phyloP scores from a whole-genome alignment of 1,139 yeast species.

The Insectozyma bohioensis region DNA sequence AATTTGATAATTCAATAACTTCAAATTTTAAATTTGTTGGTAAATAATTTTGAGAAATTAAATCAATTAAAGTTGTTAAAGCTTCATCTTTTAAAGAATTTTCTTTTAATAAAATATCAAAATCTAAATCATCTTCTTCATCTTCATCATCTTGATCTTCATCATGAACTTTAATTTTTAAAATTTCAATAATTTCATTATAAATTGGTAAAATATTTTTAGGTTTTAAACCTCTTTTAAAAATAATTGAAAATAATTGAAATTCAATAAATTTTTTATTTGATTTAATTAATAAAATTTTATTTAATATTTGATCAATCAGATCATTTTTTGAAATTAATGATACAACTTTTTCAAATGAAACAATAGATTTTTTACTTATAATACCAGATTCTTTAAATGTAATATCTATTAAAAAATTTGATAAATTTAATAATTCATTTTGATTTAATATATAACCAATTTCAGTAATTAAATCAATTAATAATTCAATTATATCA shows the following conservation, averaged over 20 bases:
- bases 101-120: conserved; percentile 34
- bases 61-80: conserved; percentile 39
- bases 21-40: conserved; percentile 14
- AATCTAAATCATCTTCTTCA: conserved; percentile 46
- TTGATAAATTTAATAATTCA: conserved; percentile 40
- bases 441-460: conserved; percentile 47
- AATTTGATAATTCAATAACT: conserved; percentile 20
- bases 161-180: neutral
- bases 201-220: conserved; percentile 7
- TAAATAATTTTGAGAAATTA: conserved; percentile 16
- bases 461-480: conserved; percentile 55
- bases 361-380: conserved; percentile 54
- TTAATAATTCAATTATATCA: conserved; percentile 64
- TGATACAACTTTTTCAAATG: conserved; percentile 49
- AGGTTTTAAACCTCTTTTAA: conserved; percentile 14
- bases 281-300: conserved; percentile 5
- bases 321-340: conserved; percentile 21
- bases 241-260: conserved; percentile 15
- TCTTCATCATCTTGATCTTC: conserved; percentile 27
- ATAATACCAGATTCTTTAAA: conserved; percentile 48
- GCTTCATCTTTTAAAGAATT: conserved; percentile 49
- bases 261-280: conserved; percentile 11
- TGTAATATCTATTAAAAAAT: conserved; percentile 37
- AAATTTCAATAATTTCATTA: conserved; percentile 6
- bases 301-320: conserved; percentile 15